Conservation (phyloP, 2,329 filamentous ascomycete genomes). For the Sarocladium kiliense region DNA sequence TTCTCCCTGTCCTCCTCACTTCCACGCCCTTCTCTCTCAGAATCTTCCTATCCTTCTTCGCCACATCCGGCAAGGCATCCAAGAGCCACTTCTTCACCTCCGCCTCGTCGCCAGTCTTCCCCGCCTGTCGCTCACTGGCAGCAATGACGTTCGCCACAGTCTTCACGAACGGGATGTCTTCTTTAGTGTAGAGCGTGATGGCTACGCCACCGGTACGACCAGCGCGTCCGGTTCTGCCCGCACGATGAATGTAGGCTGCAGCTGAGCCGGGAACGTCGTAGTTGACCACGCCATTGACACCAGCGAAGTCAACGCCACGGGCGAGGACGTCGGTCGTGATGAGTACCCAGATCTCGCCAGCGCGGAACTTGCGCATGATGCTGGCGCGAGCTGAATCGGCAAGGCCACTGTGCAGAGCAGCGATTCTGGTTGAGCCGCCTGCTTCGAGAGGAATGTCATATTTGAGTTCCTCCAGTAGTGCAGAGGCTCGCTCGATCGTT, state of each 20-base stretch:
- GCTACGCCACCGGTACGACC: slow-evolving; percentile 83
- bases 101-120: slow-evolving; percentile 45
- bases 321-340: slow-evolving; percentile 94
- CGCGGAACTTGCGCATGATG: slow-evolving; percentile 86
- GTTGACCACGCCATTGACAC: slow-evolving; percentile 93
- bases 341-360: slow-evolving; percentile 90
- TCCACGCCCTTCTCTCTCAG: slow-evolving; percentile 80
- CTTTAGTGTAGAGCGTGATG: slow-evolving; percentile 92
- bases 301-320: slow-evolving; percentile 89
- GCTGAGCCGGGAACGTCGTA: slow-evolving; percentile 94
- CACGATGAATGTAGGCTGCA: slow-evolving; percentile 87
- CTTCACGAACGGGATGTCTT: slow-evolving; percentile 85
- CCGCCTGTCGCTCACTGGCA: slow-evolving; percentile 68
- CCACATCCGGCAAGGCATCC: slow-evolving; percentile 76
- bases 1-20: slow-evolving; percentile 45
- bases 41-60: slow-evolving; percentile 77
- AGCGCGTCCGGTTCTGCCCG: slow-evolving; percentile 84
- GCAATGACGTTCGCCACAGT: slow-evolving; percentile 91
- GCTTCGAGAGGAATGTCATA: slow-evolving; percentile 92
- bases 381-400: slow-evolving; percentile 67
- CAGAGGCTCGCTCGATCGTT: slow-evolving; percentile 84
- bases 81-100: slow-evolving; percentile 81
- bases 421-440: slow-evolving; percentile 77
- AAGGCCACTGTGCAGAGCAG: slow-evolving; percentile 84
- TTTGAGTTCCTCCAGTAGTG: slow-evolving; percentile 81